phyloP scores from a whole-genome alignment of 2,329 filamentous ascomycete genomes.

The Trichoderma asperellum region DNA sequence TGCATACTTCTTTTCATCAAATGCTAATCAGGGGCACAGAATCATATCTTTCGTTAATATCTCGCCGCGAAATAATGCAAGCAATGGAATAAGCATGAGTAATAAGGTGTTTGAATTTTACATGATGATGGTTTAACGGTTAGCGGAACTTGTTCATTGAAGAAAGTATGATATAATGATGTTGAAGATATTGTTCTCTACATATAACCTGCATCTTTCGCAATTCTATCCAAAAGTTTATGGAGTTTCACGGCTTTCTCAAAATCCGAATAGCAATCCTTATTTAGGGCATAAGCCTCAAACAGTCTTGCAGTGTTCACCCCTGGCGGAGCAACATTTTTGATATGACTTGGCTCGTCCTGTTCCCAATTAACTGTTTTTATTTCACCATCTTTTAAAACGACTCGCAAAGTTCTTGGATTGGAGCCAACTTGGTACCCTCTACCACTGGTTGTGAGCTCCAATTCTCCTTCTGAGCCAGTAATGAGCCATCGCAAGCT shows the following conservation, averaged over 20 bases:
- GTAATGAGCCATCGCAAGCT: slow-evolving; percentile 43
- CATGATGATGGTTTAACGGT: not conserved
- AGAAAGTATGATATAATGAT: not conserved
- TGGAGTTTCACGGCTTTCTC: slow-evolving; percentile 25
- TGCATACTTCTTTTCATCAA: not conserved
- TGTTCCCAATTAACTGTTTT: slow-evolving; percentile 33
- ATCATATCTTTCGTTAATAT: slow-evolving; percentile 22
- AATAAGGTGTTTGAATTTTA: not conserved
- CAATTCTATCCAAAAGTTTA: slow-evolving; percentile 26
- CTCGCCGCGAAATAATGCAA: slow-evolving; percentile 23
- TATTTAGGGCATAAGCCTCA: slow-evolving; percentile 26
- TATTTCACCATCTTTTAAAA: slow-evolving; percentile 38
- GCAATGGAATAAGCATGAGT: not conserved
- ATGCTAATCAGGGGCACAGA: not conserved
- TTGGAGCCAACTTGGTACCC: slow-evolving; percentile 37
- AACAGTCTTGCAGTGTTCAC: slow-evolving; percentile 24
- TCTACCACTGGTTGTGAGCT: slow-evolving; percentile 39
- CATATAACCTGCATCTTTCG: slow-evolving; percentile 20
- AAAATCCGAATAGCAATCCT: slow-evolving; percentile 9
- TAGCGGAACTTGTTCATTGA: not conserved
- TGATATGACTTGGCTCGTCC: slow-evolving; percentile 77
- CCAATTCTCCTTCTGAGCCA: slow-evolving; percentile 43
- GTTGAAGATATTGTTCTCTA: not conserved
- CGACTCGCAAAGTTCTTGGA: not conserved
- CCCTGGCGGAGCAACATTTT: slow-evolving; percentile 66